phyloP scores from a whole-genome alignment of 139 green algal genomes.

The Auxenochlorella pyrenoidosa region DNA sequence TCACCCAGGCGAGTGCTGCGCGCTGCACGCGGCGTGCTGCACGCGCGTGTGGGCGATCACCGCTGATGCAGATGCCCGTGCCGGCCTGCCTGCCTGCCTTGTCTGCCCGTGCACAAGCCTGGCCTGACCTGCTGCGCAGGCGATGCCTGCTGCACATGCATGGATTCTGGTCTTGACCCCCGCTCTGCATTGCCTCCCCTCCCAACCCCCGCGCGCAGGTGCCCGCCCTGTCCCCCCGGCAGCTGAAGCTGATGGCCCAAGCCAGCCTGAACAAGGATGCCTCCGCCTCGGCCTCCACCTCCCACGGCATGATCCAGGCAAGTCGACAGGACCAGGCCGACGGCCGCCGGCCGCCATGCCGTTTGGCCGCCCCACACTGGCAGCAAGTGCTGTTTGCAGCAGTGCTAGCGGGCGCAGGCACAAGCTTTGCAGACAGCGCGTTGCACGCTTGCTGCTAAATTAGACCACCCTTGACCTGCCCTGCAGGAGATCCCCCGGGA shows the following conservation, averaged over 20 bases:
- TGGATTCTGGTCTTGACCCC: too few relatives aligned
- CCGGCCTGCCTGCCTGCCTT: too few relatives aligned
- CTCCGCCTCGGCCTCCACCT: not conserved
- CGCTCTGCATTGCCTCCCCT: too few relatives aligned
- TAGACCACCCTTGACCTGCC: not conserved
- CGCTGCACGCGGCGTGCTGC: not conserved
- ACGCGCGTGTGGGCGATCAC: too few relatives aligned
- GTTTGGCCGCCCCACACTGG: not conserved
- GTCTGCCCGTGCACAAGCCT: not conserved
- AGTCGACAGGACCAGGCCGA: not conserved
- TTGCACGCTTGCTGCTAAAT: not conserved
- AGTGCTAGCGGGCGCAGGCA: not conserved
- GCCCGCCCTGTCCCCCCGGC: constrained; percentile 20
- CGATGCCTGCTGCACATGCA: too few relatives aligned
- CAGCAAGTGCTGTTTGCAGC: too few relatives aligned
- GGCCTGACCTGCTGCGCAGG: too few relatives aligned
- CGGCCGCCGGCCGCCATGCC: too few relatives aligned
- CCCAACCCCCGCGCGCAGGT: not conserved
- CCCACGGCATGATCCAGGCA: constrained; percentile 13
- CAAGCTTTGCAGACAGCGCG: not conserved
- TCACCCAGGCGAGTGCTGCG: constrained; percentile 54
- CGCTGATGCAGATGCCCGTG: too few relatives aligned
- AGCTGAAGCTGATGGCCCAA: not conserved
- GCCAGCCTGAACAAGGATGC: not conserved
- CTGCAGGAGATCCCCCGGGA: constrained; percentile 12